Conservation (phyloP, 805 yeast species). For the Metschnikowia gelsemii region DNA sequence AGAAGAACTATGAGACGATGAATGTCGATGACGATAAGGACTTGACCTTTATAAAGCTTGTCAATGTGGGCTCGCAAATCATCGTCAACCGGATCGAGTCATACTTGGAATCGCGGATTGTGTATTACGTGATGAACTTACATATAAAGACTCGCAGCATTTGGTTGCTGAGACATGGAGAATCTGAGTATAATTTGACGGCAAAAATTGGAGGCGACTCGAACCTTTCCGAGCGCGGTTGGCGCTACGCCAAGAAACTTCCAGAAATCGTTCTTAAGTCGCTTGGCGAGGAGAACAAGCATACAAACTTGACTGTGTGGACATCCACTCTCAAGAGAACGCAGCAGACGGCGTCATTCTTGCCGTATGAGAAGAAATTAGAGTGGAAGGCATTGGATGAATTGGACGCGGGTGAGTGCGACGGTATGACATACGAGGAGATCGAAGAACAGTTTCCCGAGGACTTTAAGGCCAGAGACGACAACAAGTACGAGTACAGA, state of each 20-base stretch:
- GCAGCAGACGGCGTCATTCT: conserved; percentile 82
- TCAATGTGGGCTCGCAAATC: conserved; percentile 85
- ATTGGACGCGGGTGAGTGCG: conserved; percentile 96
- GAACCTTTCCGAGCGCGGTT: conserved; percentile 77
- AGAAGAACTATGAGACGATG: conserved; percentile 74
- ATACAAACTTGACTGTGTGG: conserved; percentile 78
- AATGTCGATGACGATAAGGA: conserved; percentile 56
- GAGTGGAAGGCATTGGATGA: conserved; percentile 98
- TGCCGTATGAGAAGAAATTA: conserved; percentile 73
- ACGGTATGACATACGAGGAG: conserved; percentile 94
- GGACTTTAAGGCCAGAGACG: conserved; percentile 94
- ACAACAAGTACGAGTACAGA: conserved; percentile 90
- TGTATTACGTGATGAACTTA: conserved; percentile 92
- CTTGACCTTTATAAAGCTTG: conserved; percentile 80
- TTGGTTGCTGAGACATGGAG: conserved; percentile 96
- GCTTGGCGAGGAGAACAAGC: conserved; percentile 54
- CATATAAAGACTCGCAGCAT: conserved; percentile 90
- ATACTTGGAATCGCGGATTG: conserved; percentile 88
- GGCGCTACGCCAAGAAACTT: conserved; percentile 75
- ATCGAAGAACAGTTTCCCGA: conserved; percentile 84
- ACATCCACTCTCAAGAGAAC: conserved; percentile 90
- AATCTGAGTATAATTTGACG: conserved; percentile 84
- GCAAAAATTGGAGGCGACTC: conserved; percentile 98
- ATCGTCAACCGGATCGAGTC: conserved; percentile 84
- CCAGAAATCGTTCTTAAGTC: conserved; percentile 72